Percentiles rank a stretch among this genome's conserved stretches.
Conservation (phyloP, 225 moss, liverwort and hornwort genomes). For the Rhytidiadelphus loreus region DNA sequence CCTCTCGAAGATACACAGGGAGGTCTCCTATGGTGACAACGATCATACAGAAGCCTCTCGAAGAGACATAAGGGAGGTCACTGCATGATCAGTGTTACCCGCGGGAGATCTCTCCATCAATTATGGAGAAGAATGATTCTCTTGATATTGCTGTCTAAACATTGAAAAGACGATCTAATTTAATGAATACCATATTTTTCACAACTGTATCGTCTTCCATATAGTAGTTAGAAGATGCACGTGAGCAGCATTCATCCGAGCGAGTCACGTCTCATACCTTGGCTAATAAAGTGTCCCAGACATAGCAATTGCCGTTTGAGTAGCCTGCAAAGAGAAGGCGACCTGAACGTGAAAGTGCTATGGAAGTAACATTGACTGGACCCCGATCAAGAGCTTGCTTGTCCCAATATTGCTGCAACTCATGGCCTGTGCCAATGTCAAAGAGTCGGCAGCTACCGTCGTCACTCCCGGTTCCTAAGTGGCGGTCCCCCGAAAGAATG, state of each 20-base stretch:
- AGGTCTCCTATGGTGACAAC: background rate
- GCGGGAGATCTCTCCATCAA: background rate
- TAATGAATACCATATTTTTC: background rate
- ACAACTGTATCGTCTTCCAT: background rate
- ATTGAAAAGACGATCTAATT: background rate
- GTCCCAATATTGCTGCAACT: slow-evolving; percentile 66
- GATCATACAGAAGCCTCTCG: background rate
- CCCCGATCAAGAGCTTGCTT: slow-evolving; percentile 39
- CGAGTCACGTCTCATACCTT: slow-evolving; percentile 27
- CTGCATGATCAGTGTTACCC: too few relatives aligned
- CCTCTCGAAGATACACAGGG: background rate
- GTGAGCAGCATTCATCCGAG: background rate
- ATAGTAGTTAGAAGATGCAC: background rate
- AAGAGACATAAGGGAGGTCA: background rate
- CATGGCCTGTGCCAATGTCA: slow-evolving; percentile 75
- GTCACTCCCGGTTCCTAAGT: slow-evolving; percentile 90
- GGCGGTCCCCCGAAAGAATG: slow-evolving; percentile 50
- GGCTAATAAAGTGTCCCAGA: slow-evolving; percentile 89
- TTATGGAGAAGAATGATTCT: background rate
- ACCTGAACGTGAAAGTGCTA: slow-evolving; percentile 74
- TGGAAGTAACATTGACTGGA: slow-evolving; percentile 53
- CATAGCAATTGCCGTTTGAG: slow-evolving; percentile 74
- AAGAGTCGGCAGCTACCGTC: slow-evolving; percentile 93
- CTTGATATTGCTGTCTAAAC: background rate
- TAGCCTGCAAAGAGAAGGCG: slow-evolving; percentile 86